Evolutionary conservation across 306 rosid genomes (phyloP), one percentile per base, ranked within the genome.

Genomic region (Quercus engelmannii): DNA sequence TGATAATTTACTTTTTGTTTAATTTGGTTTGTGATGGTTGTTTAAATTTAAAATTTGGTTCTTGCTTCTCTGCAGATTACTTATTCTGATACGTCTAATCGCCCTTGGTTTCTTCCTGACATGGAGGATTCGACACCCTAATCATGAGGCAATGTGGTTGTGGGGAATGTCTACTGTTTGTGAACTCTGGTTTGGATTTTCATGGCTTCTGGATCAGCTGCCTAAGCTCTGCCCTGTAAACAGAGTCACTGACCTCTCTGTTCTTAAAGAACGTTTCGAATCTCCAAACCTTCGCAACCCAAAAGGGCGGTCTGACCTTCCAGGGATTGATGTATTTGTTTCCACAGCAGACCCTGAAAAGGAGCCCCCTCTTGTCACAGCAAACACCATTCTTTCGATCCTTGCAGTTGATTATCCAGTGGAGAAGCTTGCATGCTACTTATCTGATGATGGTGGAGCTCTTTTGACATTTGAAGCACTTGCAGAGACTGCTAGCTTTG

Each of bases 391-490:
- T 81, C 92, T 93, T 46, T 93, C 97, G 1, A 93, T 93, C 76
- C 94, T 93, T 3, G 97, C 97, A 0, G 96, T 87, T 26, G 94
- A 93, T 71, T 93, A 91, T 73, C 97, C 97, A 0, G 96, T 93
- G 78, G 97, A 91, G 58, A 93, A 93, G 80, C 82, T 93, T 52
- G 97, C 94, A 1, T 93, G 96, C 76, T 93, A 93, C 87, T 79
- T 92, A 57, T 92, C 97, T 31, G 97, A 93, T 85, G 97, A 93
- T 55, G 97, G 97, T 21, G 97, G 97, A n/a, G 69, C 97, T 33
- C 83, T 93, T 1, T 49, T 92, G 78, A 92, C 96, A 61, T 92
- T 91, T 74, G 97, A 93, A 72, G 96, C 97, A 30, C 91, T 93
- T 19, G 97, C 97, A 10, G 96, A 91, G 87, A 87, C 97, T 2